A percentile compares a stretch with the other conserved stretches of the same genome.
Evolutionary conservation across 2,329 filamentous ascomycete genomes (phyloP).

Genomic region (Sporothrix dimorphospora): DNA sequence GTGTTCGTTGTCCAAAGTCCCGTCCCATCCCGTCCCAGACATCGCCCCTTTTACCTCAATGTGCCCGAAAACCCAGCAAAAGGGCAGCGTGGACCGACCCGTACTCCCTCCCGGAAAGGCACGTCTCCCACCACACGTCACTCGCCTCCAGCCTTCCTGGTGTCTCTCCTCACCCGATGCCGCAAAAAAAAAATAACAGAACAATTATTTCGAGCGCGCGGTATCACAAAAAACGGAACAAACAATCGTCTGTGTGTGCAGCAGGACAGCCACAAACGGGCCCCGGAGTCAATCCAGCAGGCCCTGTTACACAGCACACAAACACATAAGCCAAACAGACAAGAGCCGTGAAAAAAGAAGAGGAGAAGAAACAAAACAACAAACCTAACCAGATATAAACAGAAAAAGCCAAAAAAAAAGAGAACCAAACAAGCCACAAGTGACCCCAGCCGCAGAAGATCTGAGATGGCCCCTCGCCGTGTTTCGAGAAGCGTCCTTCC

Average conservation of each 20-base stretch:
- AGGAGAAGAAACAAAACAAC: slow-evolving; percentile 17
- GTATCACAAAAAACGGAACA: slow-evolving; percentile 27
- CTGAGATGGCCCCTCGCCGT: slow-evolving; percentile 2
- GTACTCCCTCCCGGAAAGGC: neutral
- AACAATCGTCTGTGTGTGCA: neutral
- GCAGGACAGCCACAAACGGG: neutral
- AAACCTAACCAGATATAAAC: slow-evolving; percentile 21
- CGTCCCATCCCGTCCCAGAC: slow-evolving; percentile 1
- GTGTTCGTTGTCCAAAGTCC: slow-evolving; percentile 7
- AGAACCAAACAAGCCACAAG: slow-evolving; percentile 17
- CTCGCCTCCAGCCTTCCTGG: neutral
- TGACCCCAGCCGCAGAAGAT: slow-evolving; percentile 7
- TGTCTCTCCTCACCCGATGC: neutral
- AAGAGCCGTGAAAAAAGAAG: neutral
- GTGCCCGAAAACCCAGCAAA: neutral
- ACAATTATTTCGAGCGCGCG: slow-evolving; percentile 25
- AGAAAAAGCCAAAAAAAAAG: neutral
- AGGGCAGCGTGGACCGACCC: neutral
- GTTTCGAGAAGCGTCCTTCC: neutral
- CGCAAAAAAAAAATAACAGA: neutral
- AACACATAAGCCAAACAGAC: slow-evolving; percentile 4
- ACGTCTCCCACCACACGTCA: neutral
- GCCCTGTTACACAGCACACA: neutral
- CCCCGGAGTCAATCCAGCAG: slow-evolving; percentile 18
- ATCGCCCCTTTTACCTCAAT: neutral